These are phyloP conservation scores for Suhomyces sp. DNA, from an alignment of 805 yeast genomes.

Conservation along the genomic window DNA sequence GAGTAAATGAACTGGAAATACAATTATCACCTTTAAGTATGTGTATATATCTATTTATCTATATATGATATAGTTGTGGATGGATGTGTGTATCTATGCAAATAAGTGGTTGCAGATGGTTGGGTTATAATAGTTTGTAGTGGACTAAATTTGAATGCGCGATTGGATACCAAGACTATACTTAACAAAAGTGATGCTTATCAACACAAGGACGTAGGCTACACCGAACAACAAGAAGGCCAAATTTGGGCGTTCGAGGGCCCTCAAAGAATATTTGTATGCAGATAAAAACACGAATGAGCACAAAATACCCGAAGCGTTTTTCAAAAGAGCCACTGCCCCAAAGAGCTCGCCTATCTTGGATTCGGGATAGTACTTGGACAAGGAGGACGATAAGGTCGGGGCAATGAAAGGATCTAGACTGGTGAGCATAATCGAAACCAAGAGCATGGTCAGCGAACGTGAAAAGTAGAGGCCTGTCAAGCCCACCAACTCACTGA, in stretches of 20 bases:
- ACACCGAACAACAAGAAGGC: constrained; percentile 18
- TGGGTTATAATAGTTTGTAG: no score
- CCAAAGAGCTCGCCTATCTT: constrained; percentile 73
- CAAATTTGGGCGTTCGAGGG: constrained; percentile 26
- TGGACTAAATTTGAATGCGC: background rate
- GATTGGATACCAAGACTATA: background rate
- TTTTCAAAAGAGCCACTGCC: constrained; percentile 59
- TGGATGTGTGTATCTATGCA: no score
- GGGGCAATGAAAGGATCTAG: constrained; percentile 55
- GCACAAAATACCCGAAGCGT: constrained; percentile 42
- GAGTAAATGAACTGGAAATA: background rate
- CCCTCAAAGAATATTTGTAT: constrained; percentile 36
- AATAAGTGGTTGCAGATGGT: no score
- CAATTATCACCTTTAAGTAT: background rate
- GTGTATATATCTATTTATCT: background rate
- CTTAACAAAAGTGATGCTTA: constrained; percentile 10
- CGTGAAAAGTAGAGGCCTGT: constrained; percentile 25
- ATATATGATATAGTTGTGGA: background rate
- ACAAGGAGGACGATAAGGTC: constrained; percentile 53
- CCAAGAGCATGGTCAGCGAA: constrained; percentile 23
- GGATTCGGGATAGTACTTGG: constrained; percentile 58
- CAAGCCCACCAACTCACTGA: constrained; percentile 6
- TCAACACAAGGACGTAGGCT: constrained; percentile 11
- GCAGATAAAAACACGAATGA: constrained; percentile 49
- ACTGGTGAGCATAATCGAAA: constrained; percentile 37